Percentiles rank a stretch among this genome's conserved stretches.
Evolutionary conservation across 495 filamentous ascomycete species (phyloP).

Genomic region (Hypoxylon perforatum): DNA sequence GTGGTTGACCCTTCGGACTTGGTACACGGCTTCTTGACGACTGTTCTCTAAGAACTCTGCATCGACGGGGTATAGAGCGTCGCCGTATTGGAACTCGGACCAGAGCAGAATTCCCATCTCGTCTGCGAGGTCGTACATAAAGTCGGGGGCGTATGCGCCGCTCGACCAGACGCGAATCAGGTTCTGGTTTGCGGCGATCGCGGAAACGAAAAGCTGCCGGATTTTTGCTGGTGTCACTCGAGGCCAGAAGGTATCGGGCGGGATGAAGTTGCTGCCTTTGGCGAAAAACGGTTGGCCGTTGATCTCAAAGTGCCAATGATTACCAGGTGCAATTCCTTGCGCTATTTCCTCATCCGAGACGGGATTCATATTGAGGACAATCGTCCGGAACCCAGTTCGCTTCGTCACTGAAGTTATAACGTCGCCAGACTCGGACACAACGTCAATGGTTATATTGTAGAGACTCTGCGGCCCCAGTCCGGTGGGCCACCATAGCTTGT

Average conservation of each 20-base stretch:
- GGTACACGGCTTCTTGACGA: slow-evolving; percentile 67
- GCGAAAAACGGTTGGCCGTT: slow-evolving; percentile 76
- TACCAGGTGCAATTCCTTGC: slow-evolving; percentile 63
- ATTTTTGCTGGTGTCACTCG: slow-evolving; percentile 67
- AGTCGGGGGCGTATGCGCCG: slow-evolving; percentile 72
- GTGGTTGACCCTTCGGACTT: slow-evolving; percentile 72
- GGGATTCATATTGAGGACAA: slow-evolving; percentile 69
- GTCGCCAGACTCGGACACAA: slow-evolving; percentile 52
- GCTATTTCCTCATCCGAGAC: slow-evolving; percentile 68
- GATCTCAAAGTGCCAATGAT: slow-evolving; percentile 75
- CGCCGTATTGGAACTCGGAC: slow-evolving; percentile 76
- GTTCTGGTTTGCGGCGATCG: slow-evolving; percentile 71
- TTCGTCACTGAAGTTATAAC: slow-evolving; percentile 63
- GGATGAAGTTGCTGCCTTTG: slow-evolving; percentile 75
- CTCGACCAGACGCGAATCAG: slow-evolving; percentile 77
- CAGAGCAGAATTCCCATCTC: slow-evolving; percentile 73
- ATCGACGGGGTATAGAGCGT: slow-evolving; percentile 70
- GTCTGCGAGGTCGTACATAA: slow-evolving; percentile 76
- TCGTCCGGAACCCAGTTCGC: slow-evolving; percentile 73
- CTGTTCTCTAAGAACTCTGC: slow-evolving; percentile 68
- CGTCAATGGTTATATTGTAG: slow-evolving; percentile 66
- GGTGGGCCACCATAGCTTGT: slow-evolving; percentile 73
- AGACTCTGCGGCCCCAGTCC: slow-evolving; percentile 69
- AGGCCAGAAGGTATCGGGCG: slow-evolving; percentile 74
- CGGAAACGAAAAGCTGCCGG: slow-evolving; percentile 65